Conservation (phyloP, 2,329 filamentous ascomycete genomes). For the Westerdykella sp. region DNA sequence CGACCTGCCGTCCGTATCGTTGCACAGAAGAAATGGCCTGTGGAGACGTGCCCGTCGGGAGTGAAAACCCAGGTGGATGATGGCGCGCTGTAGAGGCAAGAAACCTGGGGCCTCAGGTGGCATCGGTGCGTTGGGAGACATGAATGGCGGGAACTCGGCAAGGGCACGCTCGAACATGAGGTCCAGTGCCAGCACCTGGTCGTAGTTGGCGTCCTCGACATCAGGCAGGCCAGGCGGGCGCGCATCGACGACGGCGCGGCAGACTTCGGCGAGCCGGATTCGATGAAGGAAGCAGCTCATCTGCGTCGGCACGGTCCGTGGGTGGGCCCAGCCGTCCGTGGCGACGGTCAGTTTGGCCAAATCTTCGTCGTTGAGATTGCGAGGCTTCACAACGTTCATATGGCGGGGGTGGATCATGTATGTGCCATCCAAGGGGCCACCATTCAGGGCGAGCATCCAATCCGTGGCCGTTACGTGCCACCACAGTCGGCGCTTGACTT, state of each 20-base stretch:
- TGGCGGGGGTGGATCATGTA: slow-evolving; percentile 24
- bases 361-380: slow-evolving; percentile 33
- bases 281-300: slow-evolving; percentile 38
- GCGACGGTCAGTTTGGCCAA: slow-evolving; percentile 7
- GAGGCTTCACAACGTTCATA: slow-evolving; percentile 36
- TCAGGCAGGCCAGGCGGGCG: slow-evolving; percentile 11
- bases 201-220: too few relatives aligned
- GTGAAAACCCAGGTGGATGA: slow-evolving; percentile 1
- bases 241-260: slow-evolving; percentile 33
- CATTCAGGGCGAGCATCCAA: too few relatives aligned
- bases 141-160: too few relatives aligned
- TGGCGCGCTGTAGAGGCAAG: neutral
- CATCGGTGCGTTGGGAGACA: too few relatives aligned
- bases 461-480: neutral
- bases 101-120: too few relatives aligned
- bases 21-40: slow-evolving; percentile 2
- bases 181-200: too few relatives aligned
- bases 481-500: too few relatives aligned
- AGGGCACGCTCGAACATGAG: too few relatives aligned
- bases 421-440: too few relatives aligned
- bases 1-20: too few relatives aligned
- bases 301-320: slow-evolving; percentile 27
- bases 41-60: slow-evolving; percentile 5
- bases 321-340: slow-evolving; percentile 18
- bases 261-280: slow-evolving; percentile 32